Percentiles rank a stretch among this genome's conserved stretches.
These are phyloP conservation scores for Ogataea hybrid DNA, from an alignment of 1,139 yeast genomes.

Conservation along the genomic window DNA sequence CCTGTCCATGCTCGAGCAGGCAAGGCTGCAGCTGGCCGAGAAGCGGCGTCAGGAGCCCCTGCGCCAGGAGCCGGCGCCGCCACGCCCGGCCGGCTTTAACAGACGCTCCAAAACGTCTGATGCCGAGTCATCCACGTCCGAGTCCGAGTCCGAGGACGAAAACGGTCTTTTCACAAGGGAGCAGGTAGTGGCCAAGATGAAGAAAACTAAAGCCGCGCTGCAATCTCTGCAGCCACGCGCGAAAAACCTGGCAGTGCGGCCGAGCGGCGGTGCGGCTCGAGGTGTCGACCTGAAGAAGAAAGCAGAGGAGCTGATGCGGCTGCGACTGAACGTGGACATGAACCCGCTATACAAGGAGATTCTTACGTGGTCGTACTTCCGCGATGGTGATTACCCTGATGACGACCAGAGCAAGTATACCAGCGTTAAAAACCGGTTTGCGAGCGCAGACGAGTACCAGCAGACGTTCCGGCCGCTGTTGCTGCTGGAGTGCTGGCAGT, in stretches of 20 bases:
- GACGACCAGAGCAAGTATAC: slow-evolving; percentile 36
- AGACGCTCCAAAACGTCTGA: slow-evolving; percentile 25
- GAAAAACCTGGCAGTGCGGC: not conserved
- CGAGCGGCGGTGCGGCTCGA: slow-evolving; percentile 1
- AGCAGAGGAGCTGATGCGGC: slow-evolving; percentile 77
- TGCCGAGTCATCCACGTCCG: slow-evolving; percentile 22
- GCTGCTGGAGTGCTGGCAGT: slow-evolving; percentile 92
- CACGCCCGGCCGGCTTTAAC: slow-evolving; percentile 85
- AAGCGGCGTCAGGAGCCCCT: slow-evolving; percentile 28
- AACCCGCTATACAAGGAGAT: slow-evolving; percentile 71
- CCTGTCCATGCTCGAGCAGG: slow-evolving; percentile 30
- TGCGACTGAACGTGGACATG: slow-evolving; percentile 73
- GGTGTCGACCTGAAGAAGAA: slow-evolving; percentile 41
- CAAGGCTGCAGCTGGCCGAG: slow-evolving; percentile 36
- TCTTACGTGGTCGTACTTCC: slow-evolving; percentile 74
- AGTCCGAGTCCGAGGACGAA: slow-evolving; percentile 26
- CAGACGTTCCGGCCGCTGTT: slow-evolving; percentile 74
- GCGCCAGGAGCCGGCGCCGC: slow-evolving; percentile 51
- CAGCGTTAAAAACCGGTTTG: slow-evolving; percentile 46
- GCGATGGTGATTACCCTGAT: slow-evolving; percentile 57
- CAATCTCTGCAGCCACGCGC: slow-evolving; percentile 26
- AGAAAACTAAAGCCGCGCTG: slow-evolving; percentile 24
- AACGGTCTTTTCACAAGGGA: slow-evolving; percentile 30
- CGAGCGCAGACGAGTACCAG: slow-evolving; percentile 60
- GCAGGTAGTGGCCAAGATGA: slow-evolving; percentile 31